A percentile compares a stretch with the other conserved stretches of the same genome.
Evolutionary conservation across 2,329 filamentous ascomycete species (phyloP).

Genomic region (Cladophialophora bantiana): DNA sequence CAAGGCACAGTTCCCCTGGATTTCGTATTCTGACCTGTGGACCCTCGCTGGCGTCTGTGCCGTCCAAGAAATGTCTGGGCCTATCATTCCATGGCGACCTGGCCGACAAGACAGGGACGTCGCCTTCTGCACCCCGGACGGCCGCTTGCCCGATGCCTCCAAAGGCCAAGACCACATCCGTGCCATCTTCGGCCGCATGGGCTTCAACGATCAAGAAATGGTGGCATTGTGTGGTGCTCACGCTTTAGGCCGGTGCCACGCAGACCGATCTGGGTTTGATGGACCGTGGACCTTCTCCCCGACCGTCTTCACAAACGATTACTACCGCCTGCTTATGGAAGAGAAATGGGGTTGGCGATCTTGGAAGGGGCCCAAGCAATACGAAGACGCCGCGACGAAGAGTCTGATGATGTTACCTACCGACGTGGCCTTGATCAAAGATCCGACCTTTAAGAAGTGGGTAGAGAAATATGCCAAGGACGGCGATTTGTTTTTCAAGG

Average conservation of each 20-base stretch:
- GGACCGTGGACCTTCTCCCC: constrained; percentile 94
- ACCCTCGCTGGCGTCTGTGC: constrained; percentile 84
- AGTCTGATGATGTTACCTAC: constrained; percentile 96
- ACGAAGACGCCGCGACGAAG: constrained; percentile 86
- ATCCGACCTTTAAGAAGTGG: constrained; percentile 81
- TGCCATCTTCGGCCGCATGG: constrained; percentile 94
- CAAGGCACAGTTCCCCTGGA: constrained; percentile 93
- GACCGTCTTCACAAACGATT: constrained; percentile 93
- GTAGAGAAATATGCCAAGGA: constrained; percentile 92
- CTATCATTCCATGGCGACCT: constrained; percentile 84
- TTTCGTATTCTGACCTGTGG: constrained; percentile 96
- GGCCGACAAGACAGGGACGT: constrained; percentile 82
- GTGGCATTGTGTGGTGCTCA: constrained; percentile 87
- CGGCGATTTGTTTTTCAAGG: constrained; percentile 89
- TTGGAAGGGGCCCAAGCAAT: constrained; percentile 92
- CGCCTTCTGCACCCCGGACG: constrained; percentile 88
- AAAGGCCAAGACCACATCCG: constrained; percentile 84
- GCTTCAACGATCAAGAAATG: constrained; percentile 96
- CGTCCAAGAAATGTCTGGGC: constrained; percentile 95
- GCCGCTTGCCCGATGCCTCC: constrained; percentile 82
- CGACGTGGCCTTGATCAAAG: constrained; percentile 84
- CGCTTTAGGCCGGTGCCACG: constrained; percentile 81
- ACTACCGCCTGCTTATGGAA: constrained; percentile 82
- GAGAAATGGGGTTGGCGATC: constrained; percentile 94
- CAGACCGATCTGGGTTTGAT: constrained; percentile 83